Evolutionary conservation across 441 rosid genomes (phyloP).

Genomic region (Codiaeum variegatum): DNA sequence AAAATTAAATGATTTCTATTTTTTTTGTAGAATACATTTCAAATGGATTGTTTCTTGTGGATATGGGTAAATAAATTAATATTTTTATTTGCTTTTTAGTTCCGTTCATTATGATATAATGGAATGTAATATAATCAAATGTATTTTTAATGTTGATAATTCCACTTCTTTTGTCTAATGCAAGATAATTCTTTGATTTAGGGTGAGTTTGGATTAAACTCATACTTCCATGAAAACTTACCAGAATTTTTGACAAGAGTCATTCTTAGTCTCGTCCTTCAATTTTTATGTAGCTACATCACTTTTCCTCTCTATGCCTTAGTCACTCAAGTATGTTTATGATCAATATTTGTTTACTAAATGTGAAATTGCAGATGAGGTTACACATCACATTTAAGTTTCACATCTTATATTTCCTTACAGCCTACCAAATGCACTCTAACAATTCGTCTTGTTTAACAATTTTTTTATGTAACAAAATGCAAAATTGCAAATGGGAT

Average conservation of each 20-base stretch:
- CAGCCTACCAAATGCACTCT: no score
- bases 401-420: no score
- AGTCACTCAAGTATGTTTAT: conserved; percentile 50
- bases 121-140: no score
- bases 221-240: conserved; percentile 50
- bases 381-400: no score
- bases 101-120: no score
- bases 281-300: conserved; percentile 55
- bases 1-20: no score
- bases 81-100: no score
- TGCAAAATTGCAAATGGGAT: conserved; percentile 47
- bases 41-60: conserved; percentile 58
- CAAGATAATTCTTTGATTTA: conserved; percentile 11
- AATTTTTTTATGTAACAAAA: no score
- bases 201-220: conserved; percentile 42
- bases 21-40: conserved; percentile 51
- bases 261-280: conserved; percentile 39
- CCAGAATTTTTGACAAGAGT: conserved; percentile 31
- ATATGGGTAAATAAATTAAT: conserved; percentile 31
- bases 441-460: no score
- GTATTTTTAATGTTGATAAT: no score
- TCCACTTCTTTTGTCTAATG: not conserved
- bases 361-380: conserved; percentile 46
- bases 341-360: no score
- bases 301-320: conserved; percentile 62